Evolutionary conservation across 2,329 filamentous ascomycete species (phyloP).

Genomic region (Mycogone perniciosa): DNA sequence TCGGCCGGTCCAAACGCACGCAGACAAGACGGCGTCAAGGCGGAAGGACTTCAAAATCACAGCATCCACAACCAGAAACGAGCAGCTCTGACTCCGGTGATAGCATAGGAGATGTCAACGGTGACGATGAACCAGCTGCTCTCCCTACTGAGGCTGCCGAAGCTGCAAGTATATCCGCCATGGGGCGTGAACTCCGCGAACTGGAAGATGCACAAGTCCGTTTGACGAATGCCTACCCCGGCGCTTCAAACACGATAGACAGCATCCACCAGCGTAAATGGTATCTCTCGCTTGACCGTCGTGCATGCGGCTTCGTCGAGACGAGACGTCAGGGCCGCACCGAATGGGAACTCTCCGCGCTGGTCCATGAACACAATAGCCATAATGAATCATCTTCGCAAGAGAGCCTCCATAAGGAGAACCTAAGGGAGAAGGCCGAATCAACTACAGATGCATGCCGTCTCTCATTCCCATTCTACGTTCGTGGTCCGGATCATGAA

Average conservation of each 20-base stretch:
- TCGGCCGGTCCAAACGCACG: conserved; percentile 22
- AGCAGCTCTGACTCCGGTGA: conserved; percentile 17
- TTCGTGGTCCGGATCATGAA: conserved; percentile 54
- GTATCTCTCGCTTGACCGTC: conserved; percentile 58
- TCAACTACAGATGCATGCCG: conserved; percentile 13
- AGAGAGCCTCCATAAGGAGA: too few relatives aligned
- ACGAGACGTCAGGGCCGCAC: conserved; percentile 19
- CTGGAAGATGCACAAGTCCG: conserved; percentile 49
- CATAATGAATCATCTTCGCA: background rate
- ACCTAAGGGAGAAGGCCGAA: background rate
- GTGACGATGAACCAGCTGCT: conserved; percentile 14
- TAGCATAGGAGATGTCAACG: background rate
- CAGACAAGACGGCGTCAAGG: conserved; percentile 12
- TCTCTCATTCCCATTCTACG: conserved; percentile 52
- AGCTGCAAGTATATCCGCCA: conserved; percentile 22
- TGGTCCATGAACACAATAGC: background rate
- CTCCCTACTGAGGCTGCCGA: conserved; percentile 9
- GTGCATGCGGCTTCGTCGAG: conserved; percentile 50
- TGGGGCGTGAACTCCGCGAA: conserved; percentile 38
- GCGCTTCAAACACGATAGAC: conserved; percentile 58
- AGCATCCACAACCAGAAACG: conserved; percentile 18
- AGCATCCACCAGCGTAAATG: conserved; percentile 62
- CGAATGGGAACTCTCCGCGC: conserved; percentile 7
- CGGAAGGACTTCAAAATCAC: background rate
- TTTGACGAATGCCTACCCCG: conserved; percentile 58